Conservation (phyloP, 352 stramenopile genomes). For the Thalassiosira pacifica region DNA sequence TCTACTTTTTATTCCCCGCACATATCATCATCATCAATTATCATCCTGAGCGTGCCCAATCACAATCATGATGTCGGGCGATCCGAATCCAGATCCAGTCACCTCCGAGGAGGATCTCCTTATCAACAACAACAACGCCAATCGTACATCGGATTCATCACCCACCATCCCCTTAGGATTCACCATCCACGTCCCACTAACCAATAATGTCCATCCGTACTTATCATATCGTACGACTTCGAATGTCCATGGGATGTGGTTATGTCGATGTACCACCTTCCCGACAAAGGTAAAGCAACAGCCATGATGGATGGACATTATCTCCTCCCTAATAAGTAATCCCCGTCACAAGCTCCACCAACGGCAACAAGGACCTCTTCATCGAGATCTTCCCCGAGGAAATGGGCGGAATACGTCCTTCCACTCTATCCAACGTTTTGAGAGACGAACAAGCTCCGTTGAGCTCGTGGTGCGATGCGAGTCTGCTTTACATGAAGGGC, state of each 20-base stretch:
- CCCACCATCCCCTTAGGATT: no score
- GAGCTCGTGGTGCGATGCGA: constrained; percentile 70
- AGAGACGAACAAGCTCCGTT: constrained; percentile 72
- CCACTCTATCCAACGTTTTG: constrained; percentile 67
- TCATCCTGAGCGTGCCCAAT: no score
- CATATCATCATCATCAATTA: no score
- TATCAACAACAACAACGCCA: background rate
- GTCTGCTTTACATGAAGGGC: constrained; percentile 75
- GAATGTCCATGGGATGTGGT: no score
- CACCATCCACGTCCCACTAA: no score
- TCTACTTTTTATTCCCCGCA: no score
- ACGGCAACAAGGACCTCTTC: constrained; percentile 64
- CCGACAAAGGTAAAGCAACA: background rate
- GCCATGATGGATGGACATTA: no score
- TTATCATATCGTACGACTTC: no score
- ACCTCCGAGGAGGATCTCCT: constrained; percentile 54
- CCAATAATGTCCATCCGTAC: no score
- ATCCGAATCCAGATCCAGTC: no score
- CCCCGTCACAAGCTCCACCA: constrained; percentile 53
- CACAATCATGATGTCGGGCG: no score
- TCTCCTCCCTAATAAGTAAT: constrained; percentile 63
- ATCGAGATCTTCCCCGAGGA: constrained; percentile 87
- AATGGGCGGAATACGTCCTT: constrained; percentile 68
- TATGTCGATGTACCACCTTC: background rate
- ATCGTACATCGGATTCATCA: no score